Conservation (phyloP, 345 rosid species). For the Citrus australasica region DNA sequence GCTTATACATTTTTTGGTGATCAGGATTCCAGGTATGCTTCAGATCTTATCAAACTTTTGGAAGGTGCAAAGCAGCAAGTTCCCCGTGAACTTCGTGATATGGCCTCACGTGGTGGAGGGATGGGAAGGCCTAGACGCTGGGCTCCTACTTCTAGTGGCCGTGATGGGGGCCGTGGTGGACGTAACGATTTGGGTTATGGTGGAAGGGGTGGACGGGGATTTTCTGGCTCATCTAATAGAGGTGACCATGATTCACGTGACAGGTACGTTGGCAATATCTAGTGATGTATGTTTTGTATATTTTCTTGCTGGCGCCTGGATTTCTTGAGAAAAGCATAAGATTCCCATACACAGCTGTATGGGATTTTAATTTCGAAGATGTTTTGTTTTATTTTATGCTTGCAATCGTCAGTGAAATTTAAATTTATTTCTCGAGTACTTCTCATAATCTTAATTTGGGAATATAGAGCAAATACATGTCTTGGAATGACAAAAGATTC, state of each 20-base stretch:
- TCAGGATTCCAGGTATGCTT: constrained; percentile 87
- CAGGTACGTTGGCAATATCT: constrained; percentile 40
- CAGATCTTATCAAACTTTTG: constrained; percentile 78
- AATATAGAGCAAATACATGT: not conserved
- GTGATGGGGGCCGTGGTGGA: constrained; percentile 63
- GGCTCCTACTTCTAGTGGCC: constrained; percentile 62
- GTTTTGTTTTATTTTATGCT: not conserved
- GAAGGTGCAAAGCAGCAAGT: constrained; percentile 93
- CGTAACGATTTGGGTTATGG: constrained; percentile 41
- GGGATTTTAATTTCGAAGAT: not conserved
- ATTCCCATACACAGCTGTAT: not conserved
- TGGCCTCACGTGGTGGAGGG: constrained; percentile 89
- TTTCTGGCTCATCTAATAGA: constrained; percentile 25
- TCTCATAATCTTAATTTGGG: not conserved
- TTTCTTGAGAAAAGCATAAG: not conserved
- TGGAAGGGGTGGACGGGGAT: constrained; percentile 53
- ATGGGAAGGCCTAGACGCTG: constrained; percentile 71
- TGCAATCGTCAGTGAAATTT: not conserved
- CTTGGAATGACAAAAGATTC: not conserved
- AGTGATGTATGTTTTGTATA: not conserved
- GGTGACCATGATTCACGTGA: constrained; percentile 51
- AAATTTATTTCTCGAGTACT: not conserved
- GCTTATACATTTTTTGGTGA: constrained; percentile 86
- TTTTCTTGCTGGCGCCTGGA: not conserved
- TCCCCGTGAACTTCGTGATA: constrained; percentile 75